A percentile compares a stretch with the other conserved stretches of the same genome.
These are phyloP conservation scores for Lactarius tabidus DNA, from an alignment of 768 basidiomycete genomes.

Conservation along the genomic window DNA sequence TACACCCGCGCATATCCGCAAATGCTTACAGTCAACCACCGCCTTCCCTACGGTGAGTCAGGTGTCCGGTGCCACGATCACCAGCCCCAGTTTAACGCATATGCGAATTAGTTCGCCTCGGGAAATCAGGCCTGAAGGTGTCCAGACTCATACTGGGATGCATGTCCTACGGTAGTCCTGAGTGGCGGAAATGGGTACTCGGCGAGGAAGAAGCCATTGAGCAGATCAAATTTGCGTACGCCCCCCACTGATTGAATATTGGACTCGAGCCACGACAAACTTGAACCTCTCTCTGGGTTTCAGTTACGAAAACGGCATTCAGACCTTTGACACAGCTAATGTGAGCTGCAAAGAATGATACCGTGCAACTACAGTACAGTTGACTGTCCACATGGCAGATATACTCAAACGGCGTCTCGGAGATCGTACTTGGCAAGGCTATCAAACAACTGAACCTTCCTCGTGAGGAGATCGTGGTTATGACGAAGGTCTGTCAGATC, in stretches of 20 bases:
- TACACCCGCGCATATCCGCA: not conserved
- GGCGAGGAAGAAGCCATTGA: slow-evolving; percentile 36
- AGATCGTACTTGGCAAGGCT: slow-evolving; percentile 45
- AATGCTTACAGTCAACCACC: slow-evolving; percentile 13
- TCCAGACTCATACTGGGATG: slow-evolving; percentile 35
- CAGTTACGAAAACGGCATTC: slow-evolving; percentile 39
- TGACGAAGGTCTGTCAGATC: slow-evolving; percentile 41
- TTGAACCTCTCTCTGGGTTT: too few species aligned
- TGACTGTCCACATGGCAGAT: not conserved
- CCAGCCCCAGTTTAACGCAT: not conserved
- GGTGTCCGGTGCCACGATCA: not conserved
- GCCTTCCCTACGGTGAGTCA: slow-evolving; percentile 17
- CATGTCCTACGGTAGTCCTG: slow-evolving; percentile 33
- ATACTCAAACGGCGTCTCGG: slow-evolving; percentile 42
- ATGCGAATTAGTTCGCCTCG: slow-evolving; percentile 28
- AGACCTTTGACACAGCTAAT: slow-evolving; percentile 40
- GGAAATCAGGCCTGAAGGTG: slow-evolving; percentile 32
- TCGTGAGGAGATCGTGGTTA: slow-evolving; percentile 46
- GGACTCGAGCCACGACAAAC: not conserved
- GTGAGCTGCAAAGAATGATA: slow-evolving; percentile 19
- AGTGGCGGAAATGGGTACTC: slow-evolving; percentile 39
- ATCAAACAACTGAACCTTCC: slow-evolving; percentile 44
- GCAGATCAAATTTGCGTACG: slow-evolving; percentile 44
- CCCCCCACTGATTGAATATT: not conserved
- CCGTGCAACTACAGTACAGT: not conserved